phyloP scores from a whole-genome alignment of 345 rosid species.

The Reutealis trisperma region DNA sequence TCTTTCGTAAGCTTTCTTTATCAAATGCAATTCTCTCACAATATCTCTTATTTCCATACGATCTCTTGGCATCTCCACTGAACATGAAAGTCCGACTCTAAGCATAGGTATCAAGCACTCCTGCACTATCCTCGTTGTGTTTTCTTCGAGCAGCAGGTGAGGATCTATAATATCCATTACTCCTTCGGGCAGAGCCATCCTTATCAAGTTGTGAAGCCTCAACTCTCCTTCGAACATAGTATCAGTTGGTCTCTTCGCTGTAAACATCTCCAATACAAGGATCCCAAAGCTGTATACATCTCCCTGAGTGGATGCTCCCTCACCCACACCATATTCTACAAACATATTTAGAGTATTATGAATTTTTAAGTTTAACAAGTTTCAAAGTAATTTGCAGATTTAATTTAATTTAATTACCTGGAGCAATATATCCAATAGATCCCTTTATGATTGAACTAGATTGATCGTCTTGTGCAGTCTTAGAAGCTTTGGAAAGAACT shows the following conservation, averaged over 20 bases:
- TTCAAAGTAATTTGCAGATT: too few species aligned
- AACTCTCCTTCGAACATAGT: neutral
- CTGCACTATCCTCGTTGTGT: neutral
- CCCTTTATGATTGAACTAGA: neutral
- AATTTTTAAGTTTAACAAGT: too few species aligned
- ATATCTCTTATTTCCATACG: too few species aligned
- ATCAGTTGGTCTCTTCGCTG: constrained; percentile 14
- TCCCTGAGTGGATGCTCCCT: neutral
- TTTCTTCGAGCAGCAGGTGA: neutral
- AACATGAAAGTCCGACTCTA: neutral
- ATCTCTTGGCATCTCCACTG: too few species aligned
- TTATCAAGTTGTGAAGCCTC: constrained; percentile 5
- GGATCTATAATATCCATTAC: constrained; percentile 9
- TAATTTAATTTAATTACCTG: neutral
- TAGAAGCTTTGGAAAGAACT: too few species aligned
- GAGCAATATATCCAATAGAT: neutral
- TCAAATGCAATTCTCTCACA: too few species aligned
- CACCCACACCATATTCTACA: constrained; percentile 10
- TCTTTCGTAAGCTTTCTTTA: too few species aligned
- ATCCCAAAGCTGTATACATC: neutral
- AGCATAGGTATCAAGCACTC: constrained; percentile 17
- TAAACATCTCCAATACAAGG: constrained; percentile 14
- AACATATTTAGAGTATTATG: too few species aligned
- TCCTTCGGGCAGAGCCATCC: neutral
- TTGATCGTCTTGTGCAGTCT: too few species aligned